phyloP scores from a whole-genome alignment of 139 green algal genomes.

The Coelastrella sp. region DNA sequence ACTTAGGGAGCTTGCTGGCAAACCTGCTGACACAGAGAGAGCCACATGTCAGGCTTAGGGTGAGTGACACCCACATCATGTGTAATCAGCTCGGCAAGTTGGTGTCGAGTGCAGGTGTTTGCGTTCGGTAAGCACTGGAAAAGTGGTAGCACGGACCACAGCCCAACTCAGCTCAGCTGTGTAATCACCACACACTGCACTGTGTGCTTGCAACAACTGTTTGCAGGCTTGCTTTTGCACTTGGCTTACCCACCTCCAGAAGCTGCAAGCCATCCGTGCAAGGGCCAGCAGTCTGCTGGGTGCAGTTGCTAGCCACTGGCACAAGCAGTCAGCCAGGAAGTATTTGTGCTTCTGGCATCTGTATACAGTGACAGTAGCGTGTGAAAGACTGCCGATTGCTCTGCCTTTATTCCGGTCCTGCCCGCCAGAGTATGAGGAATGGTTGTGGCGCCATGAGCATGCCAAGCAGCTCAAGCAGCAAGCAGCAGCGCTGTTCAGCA shows the following conservation, averaged over 20 bases:
- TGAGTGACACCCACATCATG: not conserved
- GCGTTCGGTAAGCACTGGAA: too few species aligned
- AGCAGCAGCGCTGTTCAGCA: constrained; percentile 46
- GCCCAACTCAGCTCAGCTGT: not conserved
- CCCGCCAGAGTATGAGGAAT: constrained; percentile 54
- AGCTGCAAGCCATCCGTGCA: not conserved
- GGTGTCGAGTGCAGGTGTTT: not conserved
- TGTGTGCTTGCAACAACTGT: not conserved
- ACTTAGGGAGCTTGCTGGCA: constrained; percentile 21
- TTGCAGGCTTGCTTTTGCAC: not conserved
- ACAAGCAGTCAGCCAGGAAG: not conserved
- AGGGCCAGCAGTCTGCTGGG: not conserved
- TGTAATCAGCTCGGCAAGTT: not conserved
- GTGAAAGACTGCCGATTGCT: constrained; percentile 54
- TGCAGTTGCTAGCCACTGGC: not conserved
- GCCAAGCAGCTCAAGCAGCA: constrained; percentile 51
- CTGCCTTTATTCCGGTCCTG: constrained; percentile 54
- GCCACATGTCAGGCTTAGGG: not conserved
- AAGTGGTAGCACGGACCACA: too few species aligned
- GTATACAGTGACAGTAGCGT: not conserved
- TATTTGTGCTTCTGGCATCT: constrained; percentile 31
- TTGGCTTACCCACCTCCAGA: not conserved
- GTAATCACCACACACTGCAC: not conserved
- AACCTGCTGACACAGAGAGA: constrained; percentile 4
- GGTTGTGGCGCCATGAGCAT: constrained; percentile 63